Evolutionary conservation across 306 rosid species (phyloP), one percentile per base, ranked within the genome.

Genomic region (Betula pendula): DNA sequence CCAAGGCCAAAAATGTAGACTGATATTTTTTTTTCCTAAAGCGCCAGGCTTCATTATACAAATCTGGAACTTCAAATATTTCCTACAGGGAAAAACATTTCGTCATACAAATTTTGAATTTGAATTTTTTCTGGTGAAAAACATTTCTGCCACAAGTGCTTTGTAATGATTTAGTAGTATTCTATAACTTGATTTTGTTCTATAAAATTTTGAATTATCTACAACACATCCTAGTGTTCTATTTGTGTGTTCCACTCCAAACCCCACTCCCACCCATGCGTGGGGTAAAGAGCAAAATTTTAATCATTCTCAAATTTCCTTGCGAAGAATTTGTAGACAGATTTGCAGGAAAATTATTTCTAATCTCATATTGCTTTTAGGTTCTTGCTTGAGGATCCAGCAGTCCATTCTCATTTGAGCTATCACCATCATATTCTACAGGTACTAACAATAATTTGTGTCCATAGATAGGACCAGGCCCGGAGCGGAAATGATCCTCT

Each of bases 381-480:
- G 24, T 24, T 19, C 72, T 22, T 56, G 59, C 59, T 71, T 44
- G 68, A 67, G 48, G 48, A 16, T 65, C 2, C 72, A 22, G 55
- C 49, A 12, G 24, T 31, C 13, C 5, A 13, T 58, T 45, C 40
- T 20, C n/a, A 14, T 79, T 48, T 52, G 12, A 75, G 38, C 55
- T 31, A 20, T 75, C 42, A n/a, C 70, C 60, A 19, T 71, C 35
- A n/a, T 12, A 19, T 56, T 55, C 38, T 51, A 49, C 38, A 15
- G 50, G 50, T 42, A 29, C 76, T 77, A 17, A 74, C 2, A 56
- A 50, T 45, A 7, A 25, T 13, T 48, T 69, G 68, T 48, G 79
- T 22, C 42, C 24, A 63, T 70, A 43, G 43, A 72, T 81, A 82
- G 89, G 86, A 76, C 49, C 76, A 48, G 73, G 58, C 68, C 68